Evolutionary conservation across 306 rosid genomes (phyloP).

Genomic region (Prinsepia uniflora): DNA sequence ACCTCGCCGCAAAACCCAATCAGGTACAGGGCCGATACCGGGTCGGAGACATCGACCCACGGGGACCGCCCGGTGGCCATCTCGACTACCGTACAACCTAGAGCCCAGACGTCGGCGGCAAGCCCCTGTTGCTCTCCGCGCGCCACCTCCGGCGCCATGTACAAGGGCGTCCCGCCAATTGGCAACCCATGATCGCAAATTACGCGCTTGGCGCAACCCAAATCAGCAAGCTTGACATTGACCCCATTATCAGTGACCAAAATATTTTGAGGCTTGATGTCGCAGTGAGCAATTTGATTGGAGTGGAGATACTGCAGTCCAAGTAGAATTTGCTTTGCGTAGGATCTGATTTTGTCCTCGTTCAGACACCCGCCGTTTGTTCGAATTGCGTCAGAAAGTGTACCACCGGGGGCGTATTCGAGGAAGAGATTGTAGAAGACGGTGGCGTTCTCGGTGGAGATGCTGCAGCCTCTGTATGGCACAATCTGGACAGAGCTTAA

Average conservation of each 20-base stretch:
- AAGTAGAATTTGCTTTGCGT: conserved; percentile 49
- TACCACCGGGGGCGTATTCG: conserved; percentile 70
- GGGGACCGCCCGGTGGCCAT: conserved; percentile 69
- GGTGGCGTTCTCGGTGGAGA: conserved; percentile 54
- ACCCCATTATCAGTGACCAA: conserved; percentile 36
- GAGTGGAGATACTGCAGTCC: conserved; percentile 63
- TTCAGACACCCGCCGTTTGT: conserved; percentile 42
- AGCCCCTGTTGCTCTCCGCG: conserved; percentile 80
- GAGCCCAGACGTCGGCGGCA: conserved; percentile 84
- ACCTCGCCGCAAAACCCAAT: conserved; percentile 53
- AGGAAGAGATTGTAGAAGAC: conserved; percentile 53
- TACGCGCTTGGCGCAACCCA: conserved; percentile 68
- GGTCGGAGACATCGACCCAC: conserved; percentile 54
- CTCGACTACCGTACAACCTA: conserved; percentile 77
- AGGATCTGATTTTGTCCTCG: conserved; percentile 31
- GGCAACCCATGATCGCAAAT: not conserved
- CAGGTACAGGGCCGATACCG: conserved; percentile 49
- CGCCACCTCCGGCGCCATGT: conserved; percentile 96
- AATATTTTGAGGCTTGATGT: conserved; percentile 66
- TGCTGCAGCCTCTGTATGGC: conserved; percentile 47
- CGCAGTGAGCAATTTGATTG: conserved; percentile 81
- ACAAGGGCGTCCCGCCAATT: conserved; percentile 67
- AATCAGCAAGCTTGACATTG: conserved; percentile 59
- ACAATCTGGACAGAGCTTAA: conserved; percentile 52
- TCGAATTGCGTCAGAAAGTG: conserved; percentile 42